Base-by-base conservation (phyloP, 345 rosid species). In the Dipteronia dyeriana region DNA sequence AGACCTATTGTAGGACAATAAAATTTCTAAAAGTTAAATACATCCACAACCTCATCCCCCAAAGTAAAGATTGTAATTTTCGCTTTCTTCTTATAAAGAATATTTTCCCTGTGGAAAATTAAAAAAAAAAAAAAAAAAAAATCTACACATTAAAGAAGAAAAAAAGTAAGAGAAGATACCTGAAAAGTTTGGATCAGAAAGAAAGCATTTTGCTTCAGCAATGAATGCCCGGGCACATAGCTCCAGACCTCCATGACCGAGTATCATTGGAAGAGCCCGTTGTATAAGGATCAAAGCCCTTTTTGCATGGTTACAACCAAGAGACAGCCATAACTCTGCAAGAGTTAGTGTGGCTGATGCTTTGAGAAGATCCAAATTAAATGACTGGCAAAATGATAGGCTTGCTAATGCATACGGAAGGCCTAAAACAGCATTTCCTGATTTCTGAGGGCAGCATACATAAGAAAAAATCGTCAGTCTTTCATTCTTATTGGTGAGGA, bases 161-260 rank as follows among this genome's bases (percentile, higher is more conserved):
- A 76, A 41, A 10, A 71, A 20, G 17, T 26, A 66, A 75, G 56
- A 14, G 72, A 54, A 59, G 26, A 59, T 84, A 92, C 98, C 97
- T 86, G 95, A 87, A 84, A 85, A 91, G 82, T 80, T 90, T 72
- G 91, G 87, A 84, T 96, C 97, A n/a, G 91, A 91, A 19, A 94
- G 88, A 84, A 86, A 81, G 87, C 99, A 96, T 84, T 91, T 92
- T 79, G 97, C 95, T 86, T 96, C 97, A 75, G 91, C 86, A 71
- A 96, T 90, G 68, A 84, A 92, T 34, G 97, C 99, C 62, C 98
- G 92, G 43, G 95, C 97, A 74, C 91, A 86, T 39, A 96, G 91
- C 89, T 94, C 99, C 80, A 96, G 80, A 67, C 99, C 98, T 79
- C 99, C 99, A 75, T 96, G 94, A 68, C 99, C 98, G 82, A 92